Conservation (phyloP, 129 eudicot genomes). For the Chrysanthemum lavandulifolium region DNA sequence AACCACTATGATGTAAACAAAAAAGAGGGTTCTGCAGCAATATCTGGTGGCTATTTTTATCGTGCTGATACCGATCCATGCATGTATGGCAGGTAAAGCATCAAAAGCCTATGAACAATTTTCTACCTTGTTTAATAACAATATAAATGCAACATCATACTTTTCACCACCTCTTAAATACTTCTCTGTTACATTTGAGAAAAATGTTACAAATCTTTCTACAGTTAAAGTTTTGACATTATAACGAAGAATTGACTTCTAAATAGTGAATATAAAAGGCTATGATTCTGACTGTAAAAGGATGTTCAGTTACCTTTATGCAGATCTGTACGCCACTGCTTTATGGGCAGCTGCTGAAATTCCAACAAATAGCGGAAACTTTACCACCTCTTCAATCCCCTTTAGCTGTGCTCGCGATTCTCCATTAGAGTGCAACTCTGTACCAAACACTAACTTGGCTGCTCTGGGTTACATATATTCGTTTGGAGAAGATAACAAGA, state of each 20-base stretch:
- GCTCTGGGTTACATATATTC: conserved; percentile 68
- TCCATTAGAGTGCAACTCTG: conserved; percentile 54
- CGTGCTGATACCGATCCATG: conserved; percentile 90
- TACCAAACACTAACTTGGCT: conserved; percentile 60
- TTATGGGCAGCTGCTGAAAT: conserved; percentile 77
- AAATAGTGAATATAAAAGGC: neutral
- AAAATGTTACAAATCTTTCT: neutral
- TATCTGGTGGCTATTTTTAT: conserved; percentile 77
- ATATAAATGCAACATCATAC: neutral
- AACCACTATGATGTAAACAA: conserved; percentile 62
- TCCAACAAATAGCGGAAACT: conserved; percentile 78
- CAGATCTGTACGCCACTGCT: conserved; percentile 63
- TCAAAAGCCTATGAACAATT: neutral
- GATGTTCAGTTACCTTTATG: conserved; percentile 69
- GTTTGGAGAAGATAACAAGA: conserved; percentile 71
- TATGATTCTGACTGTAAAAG: conserved; percentile 15
- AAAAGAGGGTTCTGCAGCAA: conserved; percentile 78
- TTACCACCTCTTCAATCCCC: conserved; percentile 48
- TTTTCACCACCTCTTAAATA: neutral
- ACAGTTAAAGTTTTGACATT: neutral
- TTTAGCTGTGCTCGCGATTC: conserved; percentile 77
- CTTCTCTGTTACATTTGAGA: neutral
- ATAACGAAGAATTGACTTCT: neutral
- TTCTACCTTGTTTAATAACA: neutral
- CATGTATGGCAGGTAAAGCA: conserved; percentile 69